Evolutionary conservation across 2,329 filamentous ascomycete genomes (phyloP).

Genomic region (Trichoderma koningii): DNA sequence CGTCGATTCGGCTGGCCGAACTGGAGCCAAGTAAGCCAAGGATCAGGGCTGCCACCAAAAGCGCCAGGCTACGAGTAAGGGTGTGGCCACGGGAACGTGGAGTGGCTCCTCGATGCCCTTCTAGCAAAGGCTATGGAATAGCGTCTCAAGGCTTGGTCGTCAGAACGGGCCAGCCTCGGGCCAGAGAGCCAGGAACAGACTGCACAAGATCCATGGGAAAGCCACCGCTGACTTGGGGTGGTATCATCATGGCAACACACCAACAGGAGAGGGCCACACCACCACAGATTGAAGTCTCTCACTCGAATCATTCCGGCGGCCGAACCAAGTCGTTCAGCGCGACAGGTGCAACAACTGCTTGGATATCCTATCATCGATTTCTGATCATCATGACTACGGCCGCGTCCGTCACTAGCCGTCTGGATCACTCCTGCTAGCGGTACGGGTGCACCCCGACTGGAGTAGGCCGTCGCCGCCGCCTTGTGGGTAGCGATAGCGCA

Average conservation of each 20-base stretch:
- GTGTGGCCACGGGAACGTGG: conserved; percentile 17
- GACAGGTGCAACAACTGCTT: not conserved
- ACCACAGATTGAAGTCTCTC: not conserved
- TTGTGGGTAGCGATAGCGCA: not conserved
- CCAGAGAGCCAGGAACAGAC: conserved; percentile 26
- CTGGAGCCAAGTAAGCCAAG: not conserved
- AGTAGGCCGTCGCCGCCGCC: conserved; percentile 6
- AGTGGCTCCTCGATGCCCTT: conserved; percentile 24
- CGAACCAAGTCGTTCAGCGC: not conserved
- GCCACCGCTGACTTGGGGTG: conserved; percentile 10
- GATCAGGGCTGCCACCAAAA: conserved; percentile 5
- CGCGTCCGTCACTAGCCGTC: conserved; percentile 17
- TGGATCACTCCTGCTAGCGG: conserved; percentile 2
- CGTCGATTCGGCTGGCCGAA: conserved; percentile 11
- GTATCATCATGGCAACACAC: conserved; percentile 22
- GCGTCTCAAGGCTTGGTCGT: conserved; percentile 18
- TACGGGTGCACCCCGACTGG: conserved; percentile 5
- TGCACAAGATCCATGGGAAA: not conserved
- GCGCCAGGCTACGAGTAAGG: conserved; percentile 1
- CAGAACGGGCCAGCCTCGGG: conserved; percentile 15
- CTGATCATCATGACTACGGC: conserved; percentile 16
- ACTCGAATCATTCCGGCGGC: not conserved
- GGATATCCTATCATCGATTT: not conserved
- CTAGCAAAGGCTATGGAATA: conserved; percentile 20
- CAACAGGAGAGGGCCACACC: not conserved